phyloP scores from a whole-genome alignment of 2,329 filamentous ascomycete species.

The Penicillium sp. region DNA sequence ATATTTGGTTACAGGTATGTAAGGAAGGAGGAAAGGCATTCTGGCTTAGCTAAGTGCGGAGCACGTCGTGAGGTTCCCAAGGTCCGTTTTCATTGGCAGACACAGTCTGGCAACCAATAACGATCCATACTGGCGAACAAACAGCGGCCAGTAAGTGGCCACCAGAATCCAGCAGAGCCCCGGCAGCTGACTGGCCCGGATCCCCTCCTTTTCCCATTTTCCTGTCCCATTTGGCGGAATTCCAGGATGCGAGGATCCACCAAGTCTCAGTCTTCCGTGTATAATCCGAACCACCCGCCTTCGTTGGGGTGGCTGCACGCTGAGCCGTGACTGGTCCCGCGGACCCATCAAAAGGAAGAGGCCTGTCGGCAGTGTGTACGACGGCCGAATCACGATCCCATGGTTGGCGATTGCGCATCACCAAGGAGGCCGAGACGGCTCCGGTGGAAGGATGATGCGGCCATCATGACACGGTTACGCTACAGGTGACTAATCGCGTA shows the following conservation, averaged over 20 bases:
- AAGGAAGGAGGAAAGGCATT: constrained; percentile 6
- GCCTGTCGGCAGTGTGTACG: neutral
- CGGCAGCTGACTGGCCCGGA: constrained; percentile 5
- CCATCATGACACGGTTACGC: constrained; percentile 22
- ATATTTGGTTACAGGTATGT: constrained; percentile 9
- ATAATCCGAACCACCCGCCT: constrained; percentile 23
- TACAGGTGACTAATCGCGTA: constrained; percentile 19
- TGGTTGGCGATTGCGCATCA: constrained; percentile 2
- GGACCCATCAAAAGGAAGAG: neutral
- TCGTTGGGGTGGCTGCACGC: neutral
- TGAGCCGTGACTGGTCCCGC: neutral
- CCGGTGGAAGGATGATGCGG: constrained; percentile 1
- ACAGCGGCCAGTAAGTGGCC: neutral
- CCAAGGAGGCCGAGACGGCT: neutral
- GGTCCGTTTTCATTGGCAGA: too few relatives aligned
- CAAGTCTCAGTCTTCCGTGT: constrained; percentile 19
- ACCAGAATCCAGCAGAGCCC: neutral
- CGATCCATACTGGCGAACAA: neutral
- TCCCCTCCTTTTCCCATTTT: constrained; percentile 3
- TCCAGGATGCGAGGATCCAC: constrained; percentile 22
- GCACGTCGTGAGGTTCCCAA: neutral
- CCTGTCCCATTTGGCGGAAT: constrained; percentile 10
- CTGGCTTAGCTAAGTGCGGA: neutral
- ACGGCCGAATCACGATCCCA: constrained; percentile 2
- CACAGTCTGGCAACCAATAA: neutral